Evolutionary conservation across 306 rosid species (phyloP).

Genomic region (Casuarina cunninghamiana): DNA sequence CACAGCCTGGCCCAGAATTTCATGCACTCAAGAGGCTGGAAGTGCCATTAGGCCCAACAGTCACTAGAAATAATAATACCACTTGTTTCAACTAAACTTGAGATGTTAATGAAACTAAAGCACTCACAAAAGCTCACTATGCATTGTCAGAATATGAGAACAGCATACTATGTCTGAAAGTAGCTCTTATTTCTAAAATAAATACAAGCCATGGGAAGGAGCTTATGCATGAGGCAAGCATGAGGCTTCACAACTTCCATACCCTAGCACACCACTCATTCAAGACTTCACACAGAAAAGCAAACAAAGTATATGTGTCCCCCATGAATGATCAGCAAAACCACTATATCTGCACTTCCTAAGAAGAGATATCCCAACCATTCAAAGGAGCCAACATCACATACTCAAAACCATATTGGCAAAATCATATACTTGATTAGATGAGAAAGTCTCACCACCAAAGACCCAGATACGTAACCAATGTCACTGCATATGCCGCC

Average conservation of each 20-base stretch:
- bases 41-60: neutral
- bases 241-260: neutral
- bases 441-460: constrained; percentile 63
- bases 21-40: neutral
- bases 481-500: constrained; percentile 68
- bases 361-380: neutral
- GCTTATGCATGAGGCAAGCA: no score
- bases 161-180: no score
- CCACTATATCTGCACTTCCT: neutral
- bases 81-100: neutral
- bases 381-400: neutral
- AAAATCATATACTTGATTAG: constrained; percentile 3
- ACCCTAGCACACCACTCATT: neutral
- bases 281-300: neutral
- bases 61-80: neutral
- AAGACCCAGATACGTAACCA: constrained; percentile 67
- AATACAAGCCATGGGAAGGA: no score
- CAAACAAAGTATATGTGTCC: neutral
- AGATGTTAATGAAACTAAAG: neutral
- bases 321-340: neutral
- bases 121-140: neutral
- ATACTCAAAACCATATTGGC: neutral
- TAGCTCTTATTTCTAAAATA: no score
- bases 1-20: neutral
- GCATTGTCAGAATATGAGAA: neutral